Percentiles rank a stretch among this genome's conserved stretches.
Evolutionary conservation across 169 alveolate species (phyloP).

Genomic region (Plasmodium chabaudi): DNA sequence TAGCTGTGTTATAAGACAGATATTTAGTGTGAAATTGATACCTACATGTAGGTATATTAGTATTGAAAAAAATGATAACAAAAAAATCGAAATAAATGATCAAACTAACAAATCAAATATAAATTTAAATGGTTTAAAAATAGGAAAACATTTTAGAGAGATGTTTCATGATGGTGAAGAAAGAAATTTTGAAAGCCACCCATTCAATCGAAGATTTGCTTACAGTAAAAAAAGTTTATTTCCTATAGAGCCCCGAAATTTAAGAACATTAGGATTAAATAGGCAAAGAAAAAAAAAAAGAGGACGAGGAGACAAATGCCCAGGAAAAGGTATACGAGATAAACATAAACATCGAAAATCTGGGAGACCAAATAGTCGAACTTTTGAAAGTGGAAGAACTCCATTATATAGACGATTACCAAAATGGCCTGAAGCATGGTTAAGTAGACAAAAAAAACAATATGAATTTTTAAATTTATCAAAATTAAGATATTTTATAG

Average conservation of each 20-base stretch:
- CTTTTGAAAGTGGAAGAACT: conserved; percentile 88
- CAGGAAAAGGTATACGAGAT: conserved; percentile 86
- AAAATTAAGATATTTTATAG: conserved; percentile 88
- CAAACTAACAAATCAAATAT: not conserved
- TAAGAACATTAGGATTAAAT: conserved; percentile 83
- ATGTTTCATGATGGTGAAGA: conserved; percentile 74
- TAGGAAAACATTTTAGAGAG: conserved; percentile 56
- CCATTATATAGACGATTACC: conserved; percentile 88
- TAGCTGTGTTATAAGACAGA: conserved; percentile 10
- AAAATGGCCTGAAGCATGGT: conserved; percentile 89
- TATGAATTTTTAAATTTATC: conserved; percentile 86
- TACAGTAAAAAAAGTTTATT: conserved; percentile 84
- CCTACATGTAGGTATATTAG: conserved; percentile 3
- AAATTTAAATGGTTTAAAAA: conserved; percentile 9
- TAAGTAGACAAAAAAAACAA: conserved; percentile 84
- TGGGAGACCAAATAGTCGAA: conserved; percentile 84
- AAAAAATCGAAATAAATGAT: not conserved
- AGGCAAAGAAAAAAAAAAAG: conserved; percentile 82
- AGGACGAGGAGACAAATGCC: conserved; percentile 88
- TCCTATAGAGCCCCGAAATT: conserved; percentile 88
- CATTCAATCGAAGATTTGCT: conserved; percentile 88
- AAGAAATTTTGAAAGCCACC: conserved; percentile 79
- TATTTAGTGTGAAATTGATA: conserved; percentile 1
- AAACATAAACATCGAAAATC: conserved; percentile 83
- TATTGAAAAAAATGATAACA: not conserved